These are phyloP conservation scores for Amanita subjunquillea DNA, from an alignment of 768 basidiomycete genomes.

Conservation along the genomic window DNA sequence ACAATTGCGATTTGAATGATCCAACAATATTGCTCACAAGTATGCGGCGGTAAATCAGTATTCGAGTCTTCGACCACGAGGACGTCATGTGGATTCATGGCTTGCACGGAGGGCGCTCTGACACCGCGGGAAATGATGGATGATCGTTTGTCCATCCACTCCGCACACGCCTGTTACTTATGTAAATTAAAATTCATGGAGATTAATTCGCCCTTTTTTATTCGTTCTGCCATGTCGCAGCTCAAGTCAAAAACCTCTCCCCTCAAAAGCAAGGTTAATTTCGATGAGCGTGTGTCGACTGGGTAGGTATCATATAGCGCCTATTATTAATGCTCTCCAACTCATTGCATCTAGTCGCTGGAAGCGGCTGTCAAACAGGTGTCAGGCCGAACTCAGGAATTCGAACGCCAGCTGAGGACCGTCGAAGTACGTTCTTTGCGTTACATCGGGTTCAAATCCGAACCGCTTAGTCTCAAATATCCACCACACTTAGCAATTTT, in stretches of 20 bases:
- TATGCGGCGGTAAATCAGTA: too few species aligned
- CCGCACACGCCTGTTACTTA: not conserved
- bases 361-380: conserved; percentile 35
- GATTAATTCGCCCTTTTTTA: conserved; percentile 3
- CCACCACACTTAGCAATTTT: conserved; percentile 66
- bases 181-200: not conserved
- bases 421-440: conserved; percentile 34
- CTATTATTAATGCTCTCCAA: not conserved
- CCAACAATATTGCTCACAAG: too few species aligned
- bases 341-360: conserved; percentile 24
- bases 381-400: conserved; percentile 35
- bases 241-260: conserved; percentile 4
- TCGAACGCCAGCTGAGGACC: conserved; percentile 51
- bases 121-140: too few species aligned
- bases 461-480: conserved; percentile 42
- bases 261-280: conserved; percentile 6
- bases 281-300: conserved; percentile 12
- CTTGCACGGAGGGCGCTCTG: too few species aligned
- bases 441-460: not conserved
- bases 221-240: conserved; percentile 9
- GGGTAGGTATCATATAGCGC: not conserved
- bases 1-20: too few species aligned
- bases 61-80: too few species aligned
- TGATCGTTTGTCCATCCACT: too few species aligned
- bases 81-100: too few species aligned